Evolutionary conservation across 2,329 filamentous ascomycete species (phyloP).

Genomic region (Ilyonectria destructans): DNA sequence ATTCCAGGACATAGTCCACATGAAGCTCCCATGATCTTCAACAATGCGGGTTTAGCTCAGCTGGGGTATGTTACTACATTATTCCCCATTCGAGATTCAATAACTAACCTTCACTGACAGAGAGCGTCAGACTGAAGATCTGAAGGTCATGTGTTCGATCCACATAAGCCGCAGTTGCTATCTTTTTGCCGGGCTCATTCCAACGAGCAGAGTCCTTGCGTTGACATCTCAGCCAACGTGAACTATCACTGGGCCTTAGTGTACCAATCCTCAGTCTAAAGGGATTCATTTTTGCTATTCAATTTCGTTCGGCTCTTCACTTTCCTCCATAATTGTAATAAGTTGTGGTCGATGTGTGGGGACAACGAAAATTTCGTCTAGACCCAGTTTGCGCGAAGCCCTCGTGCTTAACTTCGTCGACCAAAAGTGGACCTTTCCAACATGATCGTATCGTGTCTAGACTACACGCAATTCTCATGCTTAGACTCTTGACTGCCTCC

Average conservation of each 20-base stretch:
- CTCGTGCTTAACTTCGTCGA: neutral
- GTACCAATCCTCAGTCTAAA: neutral
- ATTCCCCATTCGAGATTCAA: neutral
- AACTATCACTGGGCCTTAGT: neutral
- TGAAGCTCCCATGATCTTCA: neutral
- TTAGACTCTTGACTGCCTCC: neutral
- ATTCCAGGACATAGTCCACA: neutral
- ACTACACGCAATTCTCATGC: neutral
- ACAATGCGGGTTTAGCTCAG: conserved; percentile 2
- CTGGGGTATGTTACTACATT: neutral
- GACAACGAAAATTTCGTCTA: neutral
- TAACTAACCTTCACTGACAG: conserved; percentile 1
- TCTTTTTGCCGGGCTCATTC: neutral
- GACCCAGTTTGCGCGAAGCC: neutral
- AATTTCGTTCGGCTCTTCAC: neutral
- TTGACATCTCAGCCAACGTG: neutral
- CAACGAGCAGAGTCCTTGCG: neutral
- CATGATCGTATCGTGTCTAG: neutral
- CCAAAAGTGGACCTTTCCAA: neutral
- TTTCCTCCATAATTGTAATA: neutral
- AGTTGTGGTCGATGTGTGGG: neutral
- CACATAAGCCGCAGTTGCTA: neutral
- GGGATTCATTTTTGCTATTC: neutral
- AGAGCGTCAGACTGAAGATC: conserved; percentile 2
- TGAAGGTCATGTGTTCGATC: conserved; percentile 2